These are phyloP conservation scores for Lepraria neglecta DNA, from an alignment of 495 filamentous ascomycete genomes.

Conservation along the genomic window DNA sequence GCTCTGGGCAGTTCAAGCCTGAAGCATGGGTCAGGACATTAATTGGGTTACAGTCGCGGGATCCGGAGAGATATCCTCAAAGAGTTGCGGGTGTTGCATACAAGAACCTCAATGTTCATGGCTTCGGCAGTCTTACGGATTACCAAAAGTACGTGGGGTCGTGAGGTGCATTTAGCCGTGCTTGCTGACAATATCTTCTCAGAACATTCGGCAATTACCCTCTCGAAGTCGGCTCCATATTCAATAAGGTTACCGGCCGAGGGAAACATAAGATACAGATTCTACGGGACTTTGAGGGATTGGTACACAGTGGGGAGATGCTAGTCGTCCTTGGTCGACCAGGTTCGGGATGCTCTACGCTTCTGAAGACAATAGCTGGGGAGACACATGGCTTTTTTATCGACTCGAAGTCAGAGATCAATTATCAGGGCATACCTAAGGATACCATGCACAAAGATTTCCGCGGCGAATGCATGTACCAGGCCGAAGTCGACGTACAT, in stretches of 20 bases:
- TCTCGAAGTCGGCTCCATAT: slow-evolving; percentile 35
- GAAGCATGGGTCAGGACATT: slow-evolving; percentile 49
- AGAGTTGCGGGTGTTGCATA: slow-evolving; percentile 44
- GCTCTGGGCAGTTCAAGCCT: slow-evolving; percentile 43
- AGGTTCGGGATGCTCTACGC: slow-evolving; percentile 70
- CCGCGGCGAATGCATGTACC: slow-evolving; percentile 75
- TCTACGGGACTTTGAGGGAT: slow-evolving; percentile 67
- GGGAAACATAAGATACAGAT: slow-evolving; percentile 64
- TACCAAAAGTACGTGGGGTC: slow-evolving; percentile 65
- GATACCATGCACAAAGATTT: slow-evolving; percentile 61
- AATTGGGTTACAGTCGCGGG: slow-evolving; percentile 42
- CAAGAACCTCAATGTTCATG: slow-evolving; percentile 66
- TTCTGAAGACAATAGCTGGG: slow-evolving; percentile 73
- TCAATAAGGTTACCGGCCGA: slow-evolving; percentile 37
- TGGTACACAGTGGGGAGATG: slow-evolving; percentile 76
- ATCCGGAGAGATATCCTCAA: slow-evolving; percentile 42
- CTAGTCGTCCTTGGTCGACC: slow-evolving; percentile 71
- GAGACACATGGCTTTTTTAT: slow-evolving; percentile 68
- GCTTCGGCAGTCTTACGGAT: slow-evolving; percentile 68
- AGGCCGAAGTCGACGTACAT: slow-evolving; percentile 73
- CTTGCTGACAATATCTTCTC: slow-evolving; percentile 30
- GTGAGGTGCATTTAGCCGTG: slow-evolving; percentile 56
- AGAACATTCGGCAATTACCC: slow-evolving; percentile 30
- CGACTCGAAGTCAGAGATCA: slow-evolving; percentile 58
- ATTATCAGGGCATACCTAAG: slow-evolving; percentile 62